Evolutionary conservation across 2,329 filamentous ascomycete species (phyloP).

Genomic region (Penicillium sp.): DNA sequence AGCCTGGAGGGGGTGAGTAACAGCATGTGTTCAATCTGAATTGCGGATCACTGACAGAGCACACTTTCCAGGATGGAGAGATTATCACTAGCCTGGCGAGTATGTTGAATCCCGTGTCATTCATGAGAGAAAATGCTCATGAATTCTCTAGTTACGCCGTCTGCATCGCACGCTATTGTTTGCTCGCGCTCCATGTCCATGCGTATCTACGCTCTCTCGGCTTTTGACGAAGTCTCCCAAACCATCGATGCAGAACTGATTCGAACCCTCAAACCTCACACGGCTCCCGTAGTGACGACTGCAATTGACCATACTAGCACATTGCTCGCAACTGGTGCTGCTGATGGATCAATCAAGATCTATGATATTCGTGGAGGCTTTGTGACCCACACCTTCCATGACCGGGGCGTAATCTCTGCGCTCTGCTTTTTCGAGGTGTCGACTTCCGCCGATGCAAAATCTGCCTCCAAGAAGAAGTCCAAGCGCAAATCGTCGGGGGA

Average conservation of each 20-base stretch:
- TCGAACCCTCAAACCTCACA: slow-evolving; percentile 83
- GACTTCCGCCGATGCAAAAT: slow-evolving; percentile 40
- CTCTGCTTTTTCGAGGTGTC: slow-evolving; percentile 84
- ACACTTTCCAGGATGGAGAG: slow-evolving; percentile 59
- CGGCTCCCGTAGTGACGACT: slow-evolving; percentile 81
- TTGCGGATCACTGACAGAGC: slow-evolving; percentile 16
- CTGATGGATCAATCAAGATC: slow-evolving; percentile 90
- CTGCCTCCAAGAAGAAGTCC: slow-evolving; percentile 47
- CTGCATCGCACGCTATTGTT: slow-evolving; percentile 79
- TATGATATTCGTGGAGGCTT: slow-evolving; percentile 93
- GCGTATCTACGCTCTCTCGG: slow-evolving; percentile 77
- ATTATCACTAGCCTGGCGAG: slow-evolving; percentile 47
- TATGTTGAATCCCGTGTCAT: slow-evolving; percentile 25
- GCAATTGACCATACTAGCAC: slow-evolving; percentile 84
- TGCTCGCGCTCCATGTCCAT: slow-evolving; percentile 96
- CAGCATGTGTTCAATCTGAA: slow-evolving; percentile 15
- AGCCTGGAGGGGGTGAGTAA: slow-evolving; percentile 77
- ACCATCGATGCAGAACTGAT: slow-evolving; percentile 65
- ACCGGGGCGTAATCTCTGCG: slow-evolving; percentile 85
- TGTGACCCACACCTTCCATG: slow-evolving; percentile 91
- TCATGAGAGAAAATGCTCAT: slow-evolving; percentile 8
- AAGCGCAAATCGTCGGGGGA: slow-evolving; percentile 32
- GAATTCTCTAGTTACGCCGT: slow-evolving; percentile 67
- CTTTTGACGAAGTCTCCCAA: slow-evolving; percentile 54
- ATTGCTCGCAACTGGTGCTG: slow-evolving; percentile 84